Evolutionary conservation across 2,329 filamentous ascomycete species (phyloP).

Genomic region (Cladosporium sphaerospermum): DNA sequence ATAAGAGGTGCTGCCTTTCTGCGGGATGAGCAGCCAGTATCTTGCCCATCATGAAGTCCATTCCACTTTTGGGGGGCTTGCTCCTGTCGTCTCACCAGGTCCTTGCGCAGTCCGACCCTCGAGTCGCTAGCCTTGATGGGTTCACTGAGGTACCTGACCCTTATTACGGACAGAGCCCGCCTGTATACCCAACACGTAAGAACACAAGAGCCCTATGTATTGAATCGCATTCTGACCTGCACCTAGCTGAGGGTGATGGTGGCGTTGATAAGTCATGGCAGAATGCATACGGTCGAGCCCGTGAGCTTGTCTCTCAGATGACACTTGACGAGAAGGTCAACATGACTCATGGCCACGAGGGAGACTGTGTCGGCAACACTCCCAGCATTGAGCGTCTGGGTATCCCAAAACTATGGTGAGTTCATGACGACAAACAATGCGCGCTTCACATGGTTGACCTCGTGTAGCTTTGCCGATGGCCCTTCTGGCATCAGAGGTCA

Average conservation of each 20-base stretch:
- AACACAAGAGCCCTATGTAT: too few relatives aligned
- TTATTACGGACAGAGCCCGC: constrained; percentile 19
- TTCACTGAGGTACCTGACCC: constrained; percentile 13
- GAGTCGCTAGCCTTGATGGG: not conserved
- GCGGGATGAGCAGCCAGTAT: too few relatives aligned
- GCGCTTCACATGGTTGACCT: constrained; percentile 23
- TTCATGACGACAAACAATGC: constrained; percentile 49
- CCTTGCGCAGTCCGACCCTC: not conserved
- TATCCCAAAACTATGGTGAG: constrained; percentile 63
- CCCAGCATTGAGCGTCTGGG: constrained; percentile 64
- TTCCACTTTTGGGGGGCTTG: not conserved
- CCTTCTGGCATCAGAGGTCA: constrained; percentile 41
- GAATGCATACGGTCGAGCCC: constrained; percentile 28
- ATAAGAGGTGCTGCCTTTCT: not conserved
- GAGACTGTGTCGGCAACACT: constrained; percentile 65
- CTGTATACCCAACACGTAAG: constrained; percentile 27
- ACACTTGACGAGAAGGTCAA: constrained; percentile 32
- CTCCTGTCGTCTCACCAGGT: constrained; percentile 6
- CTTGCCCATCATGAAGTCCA: not conserved
- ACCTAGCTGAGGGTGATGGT: constrained; percentile 19
- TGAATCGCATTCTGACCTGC: not conserved
- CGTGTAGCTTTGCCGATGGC: constrained; percentile 78
- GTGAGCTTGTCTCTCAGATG: constrained; percentile 28
- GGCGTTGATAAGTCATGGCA: constrained; percentile 22
- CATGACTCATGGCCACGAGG: constrained; percentile 27